Base-by-base conservation (phyloP, 169 alveolate genomes). In the Cryptosporidium sp. region DNA sequence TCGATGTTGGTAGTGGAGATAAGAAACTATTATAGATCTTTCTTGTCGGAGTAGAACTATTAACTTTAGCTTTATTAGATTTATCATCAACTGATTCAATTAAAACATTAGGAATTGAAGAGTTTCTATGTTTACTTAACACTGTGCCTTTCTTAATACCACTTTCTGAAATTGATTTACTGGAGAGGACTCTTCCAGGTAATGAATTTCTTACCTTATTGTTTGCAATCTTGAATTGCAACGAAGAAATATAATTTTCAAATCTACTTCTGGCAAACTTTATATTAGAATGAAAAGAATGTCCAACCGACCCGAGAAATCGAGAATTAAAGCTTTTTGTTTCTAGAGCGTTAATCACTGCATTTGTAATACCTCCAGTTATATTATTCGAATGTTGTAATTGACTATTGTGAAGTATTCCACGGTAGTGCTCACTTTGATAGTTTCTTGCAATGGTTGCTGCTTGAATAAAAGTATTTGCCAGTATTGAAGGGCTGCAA, bases 1-100 rank as follows among this genome's bases (percentile, higher is more conserved):
- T 80, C 43, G 68, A 61, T 61, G 89, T 62, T 14, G 89, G 89
- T n/a, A 80, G 14, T 21, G 89, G 89, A n/a, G 89, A 80, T 33
- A 70, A 39, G 33, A 80, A 67, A 23, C 89, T 73, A 21, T 12
- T 23, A 50, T 62, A 41, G 0, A 50, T 48, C 62, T 80, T 80
- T 61, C 52, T 61, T n/a, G 48, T 62, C 23, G 89, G 89, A 41
- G 89, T 80, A 23, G 31, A 45, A 80, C 48, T 62, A 23, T 43
- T 18, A 5, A 21, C 29, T 51, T 29, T 51, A 21, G 18, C 16
- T 43, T 43, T 37, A 29, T 7, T 23, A 35, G 71, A 35, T 33
- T 65, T 65, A 16, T 65, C 71, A 37, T 65, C 71, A 12, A 65
- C 16, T 12, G 33, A 33, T 65, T 65, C 52, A 37, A 65, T 31